phyloP scores from a whole-genome alignment of 2,329 filamentous ascomycete species.

The Penicillium sp. region DNA sequence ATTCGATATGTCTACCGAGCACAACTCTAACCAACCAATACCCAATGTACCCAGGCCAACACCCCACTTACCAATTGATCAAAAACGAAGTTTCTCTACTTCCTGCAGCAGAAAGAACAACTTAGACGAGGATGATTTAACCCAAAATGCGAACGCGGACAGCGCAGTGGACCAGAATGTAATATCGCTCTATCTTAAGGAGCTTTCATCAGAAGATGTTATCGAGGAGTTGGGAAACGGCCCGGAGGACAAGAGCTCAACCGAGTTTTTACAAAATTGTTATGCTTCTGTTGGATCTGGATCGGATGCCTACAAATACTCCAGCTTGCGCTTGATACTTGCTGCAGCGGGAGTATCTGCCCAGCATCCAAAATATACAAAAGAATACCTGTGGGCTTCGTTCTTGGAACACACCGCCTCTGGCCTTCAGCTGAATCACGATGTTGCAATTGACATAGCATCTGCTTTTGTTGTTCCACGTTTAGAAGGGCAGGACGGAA shows the following conservation, averaged over 20 bases:
- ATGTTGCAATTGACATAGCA: slow-evolving; percentile 33
- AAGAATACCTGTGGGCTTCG: slow-evolving; percentile 27
- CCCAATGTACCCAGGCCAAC: slow-evolving; percentile 16
- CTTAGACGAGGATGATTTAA: not conserved
- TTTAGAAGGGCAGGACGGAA: slow-evolving; percentile 5
- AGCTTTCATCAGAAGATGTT: slow-evolving; percentile 18
- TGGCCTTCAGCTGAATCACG: slow-evolving; percentile 31
- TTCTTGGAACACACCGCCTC: slow-evolving; percentile 33
- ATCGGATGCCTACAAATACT: slow-evolving; percentile 25
- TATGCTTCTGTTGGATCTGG: slow-evolving; percentile 29
- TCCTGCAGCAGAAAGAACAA: slow-evolving; percentile 9
- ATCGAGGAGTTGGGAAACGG: slow-evolving; percentile 34
- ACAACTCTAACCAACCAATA: slow-evolving; percentile 22
- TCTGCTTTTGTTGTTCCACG: slow-evolving; percentile 32
- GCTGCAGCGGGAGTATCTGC: slow-evolving; percentile 34
- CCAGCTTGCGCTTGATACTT: slow-evolving; percentile 33
- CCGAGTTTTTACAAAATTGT: slow-evolving; percentile 41
- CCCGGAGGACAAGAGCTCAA: slow-evolving; percentile 35
- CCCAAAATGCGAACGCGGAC: not conserved
- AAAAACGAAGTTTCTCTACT: slow-evolving; percentile 28
- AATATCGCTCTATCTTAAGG: slow-evolving; percentile 9
- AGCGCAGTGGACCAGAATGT: slow-evolving; percentile 1
- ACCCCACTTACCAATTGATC: slow-evolving; percentile 20
- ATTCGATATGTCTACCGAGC: slow-evolving; percentile 17
- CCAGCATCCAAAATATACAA: slow-evolving; percentile 37